These are phyloP conservation scores for Albizia julibrissin DNA, from an alignment of 306 rosid species.

Conservation along the genomic window DNA sequence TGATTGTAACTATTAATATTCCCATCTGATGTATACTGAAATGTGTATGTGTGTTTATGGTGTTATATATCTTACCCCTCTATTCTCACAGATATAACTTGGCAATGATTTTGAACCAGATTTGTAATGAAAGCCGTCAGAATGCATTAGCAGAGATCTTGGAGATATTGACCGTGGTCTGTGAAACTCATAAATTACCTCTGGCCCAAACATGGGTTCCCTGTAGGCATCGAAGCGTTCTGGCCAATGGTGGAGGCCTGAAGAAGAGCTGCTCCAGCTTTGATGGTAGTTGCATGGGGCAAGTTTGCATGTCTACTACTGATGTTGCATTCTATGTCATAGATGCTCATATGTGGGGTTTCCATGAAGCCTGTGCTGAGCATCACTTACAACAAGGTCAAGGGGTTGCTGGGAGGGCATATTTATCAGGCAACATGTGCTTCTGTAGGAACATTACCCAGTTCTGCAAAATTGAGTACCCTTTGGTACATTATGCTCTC, in stretches of 20 bases:
- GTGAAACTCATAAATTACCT: slow-evolving; percentile 85
- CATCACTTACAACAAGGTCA: slow-evolving; percentile 94
- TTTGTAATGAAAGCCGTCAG: slow-evolving; percentile 82
- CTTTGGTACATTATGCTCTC: slow-evolving; percentile 82
- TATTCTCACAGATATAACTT: slow-evolving; percentile 78
- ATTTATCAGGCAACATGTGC: slow-evolving; percentile 62
- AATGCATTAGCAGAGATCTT: slow-evolving; percentile 76
- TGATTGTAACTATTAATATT: slow-evolving; percentile 40
- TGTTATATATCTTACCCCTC: slow-evolving; percentile 47
- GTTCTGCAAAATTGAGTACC: slow-evolving; percentile 83
- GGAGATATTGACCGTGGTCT: slow-evolving; percentile 74
- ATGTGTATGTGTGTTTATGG: slow-evolving; percentile 30
- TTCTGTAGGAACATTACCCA: slow-evolving; percentile 69
- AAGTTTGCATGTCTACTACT: slow-evolving; percentile 84
- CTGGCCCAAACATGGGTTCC: slow-evolving; percentile 99
- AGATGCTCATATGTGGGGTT: slow-evolving; percentile 83
- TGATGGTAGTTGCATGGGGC: slow-evolving; percentile 83
- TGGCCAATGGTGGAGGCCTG: slow-evolving; percentile 79
- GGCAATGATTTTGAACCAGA: slow-evolving; percentile 87
- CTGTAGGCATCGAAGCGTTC: slow-evolving; percentile 75
- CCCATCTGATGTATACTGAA: slow-evolving; percentile 26
- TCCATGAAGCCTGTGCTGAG: slow-evolving; percentile 83
- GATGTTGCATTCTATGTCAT: slow-evolving; percentile 76
- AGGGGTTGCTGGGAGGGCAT: slow-evolving; percentile 90
- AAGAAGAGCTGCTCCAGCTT: slow-evolving; percentile 78